Evolutionary conservation across 768 basidiomycete species (phyloP), one percentile per base, ranked within the genome.

Genomic region (Russula earlei): DNA sequence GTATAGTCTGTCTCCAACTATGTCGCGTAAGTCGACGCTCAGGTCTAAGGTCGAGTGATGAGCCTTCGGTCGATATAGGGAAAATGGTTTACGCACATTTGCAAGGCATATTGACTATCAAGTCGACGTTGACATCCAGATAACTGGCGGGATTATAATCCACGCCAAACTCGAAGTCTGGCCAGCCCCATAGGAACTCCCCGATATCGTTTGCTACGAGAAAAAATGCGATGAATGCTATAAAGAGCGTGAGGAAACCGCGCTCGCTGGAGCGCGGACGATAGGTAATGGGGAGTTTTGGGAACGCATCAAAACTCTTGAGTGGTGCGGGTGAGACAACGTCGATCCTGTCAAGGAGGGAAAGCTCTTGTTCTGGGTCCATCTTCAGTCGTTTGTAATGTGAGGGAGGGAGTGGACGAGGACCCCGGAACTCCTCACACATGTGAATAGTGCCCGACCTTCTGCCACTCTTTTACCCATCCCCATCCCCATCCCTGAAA

Each of bases 131-230:
- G 62, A 99, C 75, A 62, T 83, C 81, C 75, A 99, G 74, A 50
- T 75, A 82, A 58, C 77, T 81, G 11, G 70, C 69, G 34, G 75
- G 71, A 53, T 79, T 77, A 31, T 70, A 70, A 66, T 97, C 94
- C 49, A 99, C 85, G 61, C 82, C 84, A 70, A 97, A 99, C 66
- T 86, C 83, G 63, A 85, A 84, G 66, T 90, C 87, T 7, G 90
- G 86, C 81, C 92, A 94, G 42, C 95, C 95, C 80, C 89, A 98
- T 33, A 98, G 71, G 65, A 81, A 98, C 67, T 97, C 94, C 47
- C 83, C 84, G 41, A 94, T 70, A 65, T 98, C 94, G 63, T 95
- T 94, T 58, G 91, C 76, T 54, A 93, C 78, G 19, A 95, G 78
- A 24, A 92, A 62, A 50, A 89, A 70, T 11, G 87, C 82, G 43